phyloP scores from a whole-genome alignment of 2,329 filamentous ascomycete genomes.

The Penicillium sp. region DNA sequence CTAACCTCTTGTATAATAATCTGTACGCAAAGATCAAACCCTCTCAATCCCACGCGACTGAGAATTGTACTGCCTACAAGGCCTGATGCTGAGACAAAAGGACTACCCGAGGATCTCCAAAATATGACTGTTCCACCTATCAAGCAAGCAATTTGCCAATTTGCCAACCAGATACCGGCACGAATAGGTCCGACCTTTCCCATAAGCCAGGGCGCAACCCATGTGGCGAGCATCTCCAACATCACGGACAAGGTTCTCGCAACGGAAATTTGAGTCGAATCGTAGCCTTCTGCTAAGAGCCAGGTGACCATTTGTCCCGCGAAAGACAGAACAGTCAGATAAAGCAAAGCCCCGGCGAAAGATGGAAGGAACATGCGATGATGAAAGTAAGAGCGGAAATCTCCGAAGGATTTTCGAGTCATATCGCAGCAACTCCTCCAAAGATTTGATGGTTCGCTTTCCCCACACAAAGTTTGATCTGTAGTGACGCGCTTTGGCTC shows the following conservation, averaged over 20 bases:
- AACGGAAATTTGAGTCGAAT: slow-evolving; percentile 47
- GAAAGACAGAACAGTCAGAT: slow-evolving; percentile 58
- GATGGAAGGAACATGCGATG: slow-evolving; percentile 46
- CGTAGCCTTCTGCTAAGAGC: slow-evolving; percentile 51
- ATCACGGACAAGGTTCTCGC: slow-evolving; percentile 49
- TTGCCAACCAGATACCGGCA: slow-evolving; percentile 69
- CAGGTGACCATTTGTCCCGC: slow-evolving; percentile 57
- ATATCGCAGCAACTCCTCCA: too few relatives aligned
- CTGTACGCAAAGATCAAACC: slow-evolving; percentile 62
- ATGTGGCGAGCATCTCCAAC: slow-evolving; percentile 55
- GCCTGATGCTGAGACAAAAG: slow-evolving; percentile 22
- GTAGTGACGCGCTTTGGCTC: not conserved
- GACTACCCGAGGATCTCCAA: not conserved
- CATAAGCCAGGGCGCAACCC: slow-evolving; percentile 53
- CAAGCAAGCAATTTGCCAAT: slow-evolving; percentile 64
- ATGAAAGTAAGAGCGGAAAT: slow-evolving; percentile 6
- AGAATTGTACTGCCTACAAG: slow-evolving; percentile 51
- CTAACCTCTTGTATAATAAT: slow-evolving; percentile 60
- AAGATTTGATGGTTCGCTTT: too few relatives aligned
- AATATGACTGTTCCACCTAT: slow-evolving; percentile 46
- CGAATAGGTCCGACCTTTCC: slow-evolving; percentile 57
- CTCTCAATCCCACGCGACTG: slow-evolving; percentile 61
- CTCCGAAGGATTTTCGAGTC: too few relatives aligned
- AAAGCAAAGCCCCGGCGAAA: slow-evolving; percentile 51
- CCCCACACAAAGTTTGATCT: too few relatives aligned